Base-by-base conservation (phyloP, 352 stramenopile genomes). In the Phytophthora colocasiae region DNA sequence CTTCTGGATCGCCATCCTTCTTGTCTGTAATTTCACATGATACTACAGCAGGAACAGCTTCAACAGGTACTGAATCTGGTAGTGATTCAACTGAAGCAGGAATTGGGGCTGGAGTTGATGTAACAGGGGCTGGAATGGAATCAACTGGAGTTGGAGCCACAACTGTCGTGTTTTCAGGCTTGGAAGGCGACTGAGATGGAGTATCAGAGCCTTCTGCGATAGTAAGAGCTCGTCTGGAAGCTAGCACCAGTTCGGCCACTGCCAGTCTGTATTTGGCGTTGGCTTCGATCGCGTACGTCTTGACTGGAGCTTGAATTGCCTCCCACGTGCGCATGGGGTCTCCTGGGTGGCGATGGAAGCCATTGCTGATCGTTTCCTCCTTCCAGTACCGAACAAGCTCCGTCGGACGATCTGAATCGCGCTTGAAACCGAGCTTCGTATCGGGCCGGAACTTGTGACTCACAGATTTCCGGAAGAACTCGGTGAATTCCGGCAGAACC, bases 291-390 rank as follows among this genome's bases (percentile, higher is more conserved):
- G 81, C 77, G 60, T 92, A 92, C 60, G 71, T 86, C 61, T 89
- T 92, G 24, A 92, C 75, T 2, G 80, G 81, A 1, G 81, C 84
- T 53, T 88, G 78, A 34, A 91, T 77, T 1, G 81, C 81, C 59
- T 92, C 81, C 84, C 84, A 92, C 26, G 84, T 91, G n/a, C 79
- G 74, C 84, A 90, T 89, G 12, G 32, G 59, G n/a, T 86, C 70
- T 11, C 78, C 81, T 9, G 65, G 19, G 5, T 57, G 52, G 15
- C 81, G 77, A 12, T 66, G 65, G 10, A 78, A 66, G 6, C 80
- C 80, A 43, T 89, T 81, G 34, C 71, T 73, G 5, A 75, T 34
- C 1, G 82, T 83, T 24, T 91, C 66, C 26, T 91, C 77, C 22
- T 69, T 41, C 83, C 84, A 95, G n/a, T 80, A 69, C 5, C 87